phyloP scores from a whole-genome alignment of 2,329 filamentous ascomycete species.

The Colletotrichum sublineola region DNA sequence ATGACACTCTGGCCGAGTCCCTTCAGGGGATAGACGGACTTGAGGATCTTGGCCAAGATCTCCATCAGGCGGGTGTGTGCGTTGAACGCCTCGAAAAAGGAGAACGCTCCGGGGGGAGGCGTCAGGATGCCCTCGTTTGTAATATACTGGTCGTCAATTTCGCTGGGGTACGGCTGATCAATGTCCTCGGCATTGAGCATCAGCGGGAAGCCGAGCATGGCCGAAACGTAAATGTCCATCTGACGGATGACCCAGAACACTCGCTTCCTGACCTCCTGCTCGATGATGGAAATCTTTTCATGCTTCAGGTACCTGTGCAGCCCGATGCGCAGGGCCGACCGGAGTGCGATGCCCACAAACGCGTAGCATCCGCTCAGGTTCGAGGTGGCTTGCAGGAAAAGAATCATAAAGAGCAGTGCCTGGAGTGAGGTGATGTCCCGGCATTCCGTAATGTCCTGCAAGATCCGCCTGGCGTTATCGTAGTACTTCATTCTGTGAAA shows the following conservation, averaged over 20 bases:
- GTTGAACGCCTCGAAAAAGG: slow-evolving; percentile 75
- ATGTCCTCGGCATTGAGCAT: slow-evolving; percentile 74
- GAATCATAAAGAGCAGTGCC: slow-evolving; percentile 81
- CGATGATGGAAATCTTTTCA: slow-evolving; percentile 71
- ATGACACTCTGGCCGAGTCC: slow-evolving; percentile 62
- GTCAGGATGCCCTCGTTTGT: slow-evolving; percentile 68
- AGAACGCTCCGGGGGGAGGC: slow-evolving; percentile 68
- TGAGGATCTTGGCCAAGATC: slow-evolving; percentile 75
- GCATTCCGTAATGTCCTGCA: slow-evolving; percentile 77
- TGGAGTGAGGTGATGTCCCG: slow-evolving; percentile 82
- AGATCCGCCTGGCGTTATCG: slow-evolving; percentile 73
- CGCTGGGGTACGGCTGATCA: slow-evolving; percentile 74
- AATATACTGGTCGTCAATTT: slow-evolving; percentile 77
- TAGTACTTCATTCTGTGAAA: slow-evolving; percentile 78
- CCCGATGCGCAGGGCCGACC: slow-evolving; percentile 82
- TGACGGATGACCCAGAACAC: slow-evolving; percentile 78
- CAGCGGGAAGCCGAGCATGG: slow-evolving; percentile 75
- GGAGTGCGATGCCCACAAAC: slow-evolving; percentile 82
- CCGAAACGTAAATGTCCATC: slow-evolving; percentile 79
- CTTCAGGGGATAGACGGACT: slow-evolving; percentile 75
- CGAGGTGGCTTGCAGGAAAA: slow-evolving; percentile 84
- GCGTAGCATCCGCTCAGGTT: slow-evolving; percentile 85
- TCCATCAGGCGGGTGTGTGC: slow-evolving; percentile 74
- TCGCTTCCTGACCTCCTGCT: slow-evolving; percentile 73
- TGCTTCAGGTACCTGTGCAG: slow-evolving; percentile 80